Evolutionary conservation across 495 filamentous ascomycete species (phyloP).

Genomic region (Parmelia sp.): DNA sequence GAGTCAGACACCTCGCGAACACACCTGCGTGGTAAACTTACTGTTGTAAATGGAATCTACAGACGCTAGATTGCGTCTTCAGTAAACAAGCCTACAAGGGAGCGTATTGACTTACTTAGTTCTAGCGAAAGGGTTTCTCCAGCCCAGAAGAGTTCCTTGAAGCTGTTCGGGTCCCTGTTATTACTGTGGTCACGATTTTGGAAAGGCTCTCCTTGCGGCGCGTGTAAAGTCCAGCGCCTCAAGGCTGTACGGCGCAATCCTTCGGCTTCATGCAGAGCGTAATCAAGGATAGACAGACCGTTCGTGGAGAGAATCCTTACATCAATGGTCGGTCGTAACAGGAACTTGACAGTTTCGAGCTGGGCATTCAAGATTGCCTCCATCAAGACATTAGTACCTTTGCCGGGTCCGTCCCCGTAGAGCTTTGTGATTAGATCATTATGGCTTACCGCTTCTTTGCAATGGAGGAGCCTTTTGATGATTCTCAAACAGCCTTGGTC

Average conservation of each 20-base stretch:
- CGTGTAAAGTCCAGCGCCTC: neutral
- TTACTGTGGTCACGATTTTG: neutral
- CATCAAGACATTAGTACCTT: neutral
- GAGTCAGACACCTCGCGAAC: neutral
- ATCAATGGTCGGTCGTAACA: neutral
- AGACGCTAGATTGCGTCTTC: neutral
- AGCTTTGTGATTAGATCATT: neutral
- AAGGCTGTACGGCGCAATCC: neutral
- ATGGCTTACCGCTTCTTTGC: neutral
- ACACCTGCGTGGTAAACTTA: neutral
- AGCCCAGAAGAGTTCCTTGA: neutral
- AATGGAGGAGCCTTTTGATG: neutral
- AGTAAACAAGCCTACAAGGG: neutral
- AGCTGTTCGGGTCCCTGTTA: neutral
- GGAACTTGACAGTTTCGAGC: slow-evolving; percentile 1
- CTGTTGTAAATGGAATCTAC: neutral
- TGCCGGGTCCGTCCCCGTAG: slow-evolving; percentile 1
- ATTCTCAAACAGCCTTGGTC: neutral
- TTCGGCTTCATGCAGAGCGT: neutral
- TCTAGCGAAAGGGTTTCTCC: neutral
- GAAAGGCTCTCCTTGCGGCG: neutral
- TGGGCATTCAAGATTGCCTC: neutral
- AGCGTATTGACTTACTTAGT: neutral
- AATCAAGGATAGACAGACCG: slow-evolving; percentile 1
- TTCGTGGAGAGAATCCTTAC: neutral